Evolutionary conservation across 139 green algal species (phyloP), one percentile per base, ranked within the genome.

Genomic region (Coelastrella sp.): DNA sequence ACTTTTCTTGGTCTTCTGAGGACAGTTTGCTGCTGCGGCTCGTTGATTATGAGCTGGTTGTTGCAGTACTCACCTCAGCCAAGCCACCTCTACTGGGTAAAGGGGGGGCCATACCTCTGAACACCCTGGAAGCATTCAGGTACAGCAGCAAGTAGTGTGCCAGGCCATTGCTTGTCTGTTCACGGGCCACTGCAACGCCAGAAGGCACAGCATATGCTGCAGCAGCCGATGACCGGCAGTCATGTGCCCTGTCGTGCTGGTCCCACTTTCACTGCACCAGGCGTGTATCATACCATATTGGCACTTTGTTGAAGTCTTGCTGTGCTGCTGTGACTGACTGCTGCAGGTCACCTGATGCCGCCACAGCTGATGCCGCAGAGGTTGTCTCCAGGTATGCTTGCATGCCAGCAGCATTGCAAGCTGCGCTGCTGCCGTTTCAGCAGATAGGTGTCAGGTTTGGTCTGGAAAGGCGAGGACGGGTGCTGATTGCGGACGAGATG

Each of bases 401-500:
- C 25, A 93, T 97, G 90, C 96, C 96, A 0, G 49, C 60, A 4
- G 89, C 91, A 65, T 91, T 98, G 87, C 63, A 83, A 19, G 20
- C 15, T 4, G 94, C 94, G 7, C 93, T 97, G 22, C 91, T 97
- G 91, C 93, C 93, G 49, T 96, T 96, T 78, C 94, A 97, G 90
- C 73, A 35, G 78, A 15, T 96, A 58, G 97, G 97, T 8, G 96
- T 99, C 85, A 88, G 74, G 25, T 99, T 96, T 93, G 97, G 92
- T 5, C 92, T 99, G 79, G 17, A 70, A 35, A 92, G 95, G 22
- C 24, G 84, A 4, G 98, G 98, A 6, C 92, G 97, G 0, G 93
- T 90, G 65, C 91, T 99, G 7, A 95, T 99, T n/a, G 98, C 94
- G 7, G 98, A 99, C 81, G 98, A 99, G 92, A 98, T 98, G 96